Conservation (phyloP, 2,329 filamentous ascomycete genomes). For the Claviceps spartinae region DNA sequence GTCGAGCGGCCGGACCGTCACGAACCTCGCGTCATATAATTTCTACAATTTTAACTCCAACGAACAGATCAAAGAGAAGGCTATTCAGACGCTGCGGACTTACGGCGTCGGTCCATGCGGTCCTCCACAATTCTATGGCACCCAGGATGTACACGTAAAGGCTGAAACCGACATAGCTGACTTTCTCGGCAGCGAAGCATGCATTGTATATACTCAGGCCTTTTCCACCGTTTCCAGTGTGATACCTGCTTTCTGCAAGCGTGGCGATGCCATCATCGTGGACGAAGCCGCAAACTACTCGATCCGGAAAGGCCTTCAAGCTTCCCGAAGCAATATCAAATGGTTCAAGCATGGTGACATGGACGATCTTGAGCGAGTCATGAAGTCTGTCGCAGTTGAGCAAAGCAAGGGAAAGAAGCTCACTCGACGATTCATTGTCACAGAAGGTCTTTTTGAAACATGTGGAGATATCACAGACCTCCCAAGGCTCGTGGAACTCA, state of each 20-base stretch:
- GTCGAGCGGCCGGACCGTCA: conserved; percentile 76
- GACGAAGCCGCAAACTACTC: conserved; percentile 89
- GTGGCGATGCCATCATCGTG: conserved; percentile 92
- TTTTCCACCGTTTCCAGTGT: conserved; percentile 96
- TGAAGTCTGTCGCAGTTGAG: conserved; percentile 77
- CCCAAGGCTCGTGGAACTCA: conserved; percentile 82
- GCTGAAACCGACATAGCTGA: conserved; percentile 86
- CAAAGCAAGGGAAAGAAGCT: conserved; percentile 73
- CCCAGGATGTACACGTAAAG: conserved; percentile 96
- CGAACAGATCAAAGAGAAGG: conserved; percentile 86
- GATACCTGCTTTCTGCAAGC: conserved; percentile 92
- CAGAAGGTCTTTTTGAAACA: conserved; percentile 87
- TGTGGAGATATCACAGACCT: conserved; percentile 74
- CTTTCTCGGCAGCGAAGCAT: conserved; percentile 74
- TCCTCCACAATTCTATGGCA: conserved; percentile 95
- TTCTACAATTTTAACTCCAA: conserved; percentile 96
- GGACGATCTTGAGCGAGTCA: conserved; percentile 76
- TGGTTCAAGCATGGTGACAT: conserved; percentile 97
- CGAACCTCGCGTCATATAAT: conserved; percentile 89
- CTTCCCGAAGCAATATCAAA: conserved; percentile 75
- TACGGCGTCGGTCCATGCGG: conserved; percentile 96
- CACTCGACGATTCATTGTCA: conserved; percentile 89
- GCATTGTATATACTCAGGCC: conserved; percentile 90
- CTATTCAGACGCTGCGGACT: conserved; percentile 81
- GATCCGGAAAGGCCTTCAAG: conserved; percentile 87